Evolutionary conservation across 2,329 filamentous ascomycete species (phyloP).

Genomic region (Penicillium sp.): DNA sequence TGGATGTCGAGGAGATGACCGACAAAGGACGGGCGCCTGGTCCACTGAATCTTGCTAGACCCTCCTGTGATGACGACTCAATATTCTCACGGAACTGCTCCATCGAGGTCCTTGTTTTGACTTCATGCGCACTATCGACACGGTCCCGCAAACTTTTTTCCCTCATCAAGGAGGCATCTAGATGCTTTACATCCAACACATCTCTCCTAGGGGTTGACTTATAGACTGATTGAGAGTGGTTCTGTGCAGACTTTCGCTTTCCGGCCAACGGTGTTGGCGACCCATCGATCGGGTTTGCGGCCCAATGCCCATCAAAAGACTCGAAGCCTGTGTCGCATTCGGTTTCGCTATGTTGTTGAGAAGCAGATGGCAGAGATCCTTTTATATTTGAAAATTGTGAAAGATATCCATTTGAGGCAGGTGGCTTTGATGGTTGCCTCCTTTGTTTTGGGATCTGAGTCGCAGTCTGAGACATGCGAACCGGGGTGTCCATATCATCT

Average conservation of each 20-base stretch:
- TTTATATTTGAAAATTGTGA: conserved; percentile 23
- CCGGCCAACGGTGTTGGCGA: conserved; percentile 18
- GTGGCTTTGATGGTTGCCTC: conserved; percentile 19
- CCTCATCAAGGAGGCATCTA: conserved; percentile 27
- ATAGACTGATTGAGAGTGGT: neutral
- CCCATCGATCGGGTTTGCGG: conserved; percentile 13
- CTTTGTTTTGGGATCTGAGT: conserved; percentile 22
- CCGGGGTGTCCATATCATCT: conserved; percentile 51
- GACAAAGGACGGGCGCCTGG: conserved; percentile 48
- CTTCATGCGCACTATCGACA: conserved; percentile 30
- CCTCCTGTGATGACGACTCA: conserved; percentile 48
- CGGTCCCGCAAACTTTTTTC: conserved; percentile 37
- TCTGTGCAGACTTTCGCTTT: conserved; percentile 12
- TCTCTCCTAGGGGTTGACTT: neutral
- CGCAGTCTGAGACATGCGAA: conserved; percentile 23
- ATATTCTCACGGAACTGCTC: conserved; percentile 53
- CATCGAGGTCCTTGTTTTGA: conserved; percentile 39
- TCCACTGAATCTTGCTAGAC: conserved; percentile 26
- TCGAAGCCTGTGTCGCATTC: conserved; percentile 48
- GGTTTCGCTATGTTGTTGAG: conserved; percentile 17
- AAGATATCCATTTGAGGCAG: conserved; percentile 42
- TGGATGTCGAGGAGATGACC: conserved; percentile 53
- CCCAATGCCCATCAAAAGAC: conserved; percentile 62
- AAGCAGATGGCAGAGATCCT: conserved; percentile 11
- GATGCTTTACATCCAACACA: conserved; percentile 16